phyloP scores from a whole-genome alignment of 108 stramenopile genomes.

The Nannochloropsis gaditana region DNA sequence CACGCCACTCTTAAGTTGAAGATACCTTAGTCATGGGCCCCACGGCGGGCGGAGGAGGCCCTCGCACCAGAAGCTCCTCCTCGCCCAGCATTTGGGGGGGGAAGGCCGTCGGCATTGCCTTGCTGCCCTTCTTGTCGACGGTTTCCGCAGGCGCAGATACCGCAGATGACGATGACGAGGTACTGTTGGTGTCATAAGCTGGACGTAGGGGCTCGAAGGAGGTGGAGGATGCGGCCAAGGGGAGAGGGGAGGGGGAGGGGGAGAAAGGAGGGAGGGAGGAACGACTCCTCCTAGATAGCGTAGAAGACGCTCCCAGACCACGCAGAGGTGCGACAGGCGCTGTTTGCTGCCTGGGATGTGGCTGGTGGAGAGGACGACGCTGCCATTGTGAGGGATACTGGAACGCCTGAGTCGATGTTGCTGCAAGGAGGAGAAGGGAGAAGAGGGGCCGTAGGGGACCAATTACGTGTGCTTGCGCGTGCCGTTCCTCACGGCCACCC shows the following conservation, averaged over 20 bases:
- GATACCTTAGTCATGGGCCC: neutral
- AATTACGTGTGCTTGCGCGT: too few relatives aligned
- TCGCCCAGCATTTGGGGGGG: neutral
- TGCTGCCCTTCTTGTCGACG: neutral
- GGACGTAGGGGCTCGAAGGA: neutral
- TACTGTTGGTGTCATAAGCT: neutral
- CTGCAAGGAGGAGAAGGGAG: neutral
- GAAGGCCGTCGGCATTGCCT: neutral
- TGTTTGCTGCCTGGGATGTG: neutral
- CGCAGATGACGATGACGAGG: too few relatives aligned
- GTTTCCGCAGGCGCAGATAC: too few relatives aligned
- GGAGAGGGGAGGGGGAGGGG: constrained; percentile 3
- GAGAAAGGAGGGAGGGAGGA: neutral
- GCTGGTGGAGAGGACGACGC: neutral
- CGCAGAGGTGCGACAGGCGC: neutral
- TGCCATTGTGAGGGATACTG: neutral
- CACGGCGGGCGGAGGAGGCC: neutral
- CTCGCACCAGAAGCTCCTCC: neutral
- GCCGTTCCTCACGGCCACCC: too few relatives aligned
- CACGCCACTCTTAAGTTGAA: too few relatives aligned
- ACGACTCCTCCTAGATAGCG: neutral
- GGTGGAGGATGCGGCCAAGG: neutral
- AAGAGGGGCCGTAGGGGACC: neutral
- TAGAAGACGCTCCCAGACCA: neutral
- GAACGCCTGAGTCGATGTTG: neutral